phyloP scores from a whole-genome alignment of 331 rosid genomes.

The Quercus phellos region DNA sequence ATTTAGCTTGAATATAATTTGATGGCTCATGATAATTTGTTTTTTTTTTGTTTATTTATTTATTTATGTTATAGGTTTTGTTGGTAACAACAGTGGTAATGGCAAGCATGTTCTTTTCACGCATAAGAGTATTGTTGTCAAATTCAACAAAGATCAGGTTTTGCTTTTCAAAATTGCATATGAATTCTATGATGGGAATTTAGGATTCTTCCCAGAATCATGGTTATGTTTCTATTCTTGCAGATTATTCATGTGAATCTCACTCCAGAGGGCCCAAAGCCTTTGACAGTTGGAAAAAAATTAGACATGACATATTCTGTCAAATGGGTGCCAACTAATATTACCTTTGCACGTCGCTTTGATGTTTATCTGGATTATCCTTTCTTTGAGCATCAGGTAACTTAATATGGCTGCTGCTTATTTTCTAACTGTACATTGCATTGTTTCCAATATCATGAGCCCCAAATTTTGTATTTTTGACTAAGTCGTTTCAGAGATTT shows the following conservation, averaged over 20 bases:
- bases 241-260: constrained; percentile 96
- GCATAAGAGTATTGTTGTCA: constrained; percentile 64
- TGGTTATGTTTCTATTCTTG: constrained; percentile 21
- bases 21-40: constrained; percentile 12
- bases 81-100: constrained; percentile 82
- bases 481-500: neutral
- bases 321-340: constrained; percentile 68
- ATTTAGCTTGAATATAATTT: constrained; percentile 20
- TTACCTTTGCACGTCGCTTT: constrained; percentile 85
- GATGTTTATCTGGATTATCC: constrained; percentile 97
- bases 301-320: constrained; percentile 85
- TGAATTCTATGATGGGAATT: constrained; percentile 3
- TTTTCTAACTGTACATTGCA: neutral
- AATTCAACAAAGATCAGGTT: constrained; percentile 94
- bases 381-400: constrained; percentile 96
- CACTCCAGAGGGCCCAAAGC: constrained; percentile 75
- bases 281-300: constrained; percentile 58
- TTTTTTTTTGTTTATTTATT: constrained; percentile 19
- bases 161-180: constrained; percentile 17
- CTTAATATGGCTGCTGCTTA: neutral
- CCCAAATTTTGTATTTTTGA: constrained; percentile 14
- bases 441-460: neutral
- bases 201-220: constrained; percentile 19
- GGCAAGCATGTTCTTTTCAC: constrained; percentile 85
- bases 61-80: constrained; percentile 53